These are phyloP conservation scores for Lepiota venenata DNA, from an alignment of 768 basidiomycete genomes.

Conservation along the genomic window DNA sequence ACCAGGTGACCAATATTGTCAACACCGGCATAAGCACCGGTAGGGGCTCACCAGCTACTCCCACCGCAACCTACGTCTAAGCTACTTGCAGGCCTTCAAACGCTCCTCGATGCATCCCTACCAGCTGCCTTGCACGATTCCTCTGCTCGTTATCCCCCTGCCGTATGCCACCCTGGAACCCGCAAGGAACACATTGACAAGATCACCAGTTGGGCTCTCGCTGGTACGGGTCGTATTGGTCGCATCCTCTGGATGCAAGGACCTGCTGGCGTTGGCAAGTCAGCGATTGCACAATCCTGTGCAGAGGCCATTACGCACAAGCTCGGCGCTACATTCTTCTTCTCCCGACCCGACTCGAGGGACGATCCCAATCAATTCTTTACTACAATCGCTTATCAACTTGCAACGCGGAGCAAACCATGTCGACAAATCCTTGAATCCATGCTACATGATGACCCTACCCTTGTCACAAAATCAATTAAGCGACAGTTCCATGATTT, in stretches of 20 bases:
- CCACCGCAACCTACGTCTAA: no score
- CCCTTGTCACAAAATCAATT: background rate
- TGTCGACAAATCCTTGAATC: background rate
- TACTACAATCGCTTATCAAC: background rate
- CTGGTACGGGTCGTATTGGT: no score
- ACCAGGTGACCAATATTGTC: no score
- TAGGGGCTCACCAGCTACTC: no score
- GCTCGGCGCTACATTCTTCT: constrained; percentile 5
- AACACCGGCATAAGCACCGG: no score
- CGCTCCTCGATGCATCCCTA: no score
- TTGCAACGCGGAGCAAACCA: background rate
- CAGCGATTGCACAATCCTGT: constrained; percentile 1
- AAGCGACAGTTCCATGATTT: background rate
- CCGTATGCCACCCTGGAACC: background rate
- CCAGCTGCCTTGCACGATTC: background rate
- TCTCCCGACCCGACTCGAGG: background rate
- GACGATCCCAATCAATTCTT: background rate
- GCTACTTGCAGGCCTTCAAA: no score
- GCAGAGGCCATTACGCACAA: background rate
- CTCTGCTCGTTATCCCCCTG: background rate
- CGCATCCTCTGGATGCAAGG: background rate
- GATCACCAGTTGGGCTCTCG: background rate
- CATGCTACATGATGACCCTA: background rate
- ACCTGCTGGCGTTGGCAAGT: background rate
- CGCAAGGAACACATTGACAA: background rate